A percentile compares a stretch with the other conserved stretches of the same genome.
phyloP scores from a whole-genome alignment of 75 land plant species.

The Cupressus sempervirens region DNA sequence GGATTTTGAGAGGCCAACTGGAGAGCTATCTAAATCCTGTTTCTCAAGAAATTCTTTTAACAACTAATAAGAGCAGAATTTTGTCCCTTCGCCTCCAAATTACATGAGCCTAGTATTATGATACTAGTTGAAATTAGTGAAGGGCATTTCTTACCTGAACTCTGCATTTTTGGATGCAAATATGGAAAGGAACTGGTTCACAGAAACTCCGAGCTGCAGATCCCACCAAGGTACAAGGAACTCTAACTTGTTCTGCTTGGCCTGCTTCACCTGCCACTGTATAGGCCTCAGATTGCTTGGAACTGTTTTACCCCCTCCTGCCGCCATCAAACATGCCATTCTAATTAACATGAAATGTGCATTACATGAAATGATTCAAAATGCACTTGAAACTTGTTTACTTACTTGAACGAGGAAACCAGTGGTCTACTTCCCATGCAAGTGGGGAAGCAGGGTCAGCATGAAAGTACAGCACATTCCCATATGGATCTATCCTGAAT shows the following conservation, averaged over 20 bases:
- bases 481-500: constrained; percentile 89
- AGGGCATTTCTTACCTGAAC: constrained; percentile 60
- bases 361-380: background rate
- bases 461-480: constrained; percentile 87
- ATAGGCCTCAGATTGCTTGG: constrained; percentile 74
- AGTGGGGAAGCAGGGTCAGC: constrained; percentile 95
- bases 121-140: background rate
- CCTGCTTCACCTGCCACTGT: constrained; percentile 77
- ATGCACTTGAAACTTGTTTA: background rate
- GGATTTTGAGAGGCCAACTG: background rate
- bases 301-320: constrained; percentile 92
- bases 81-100: background rate
- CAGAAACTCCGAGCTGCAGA: constrained; percentile 84
- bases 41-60: background rate
- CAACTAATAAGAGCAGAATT: background rate
- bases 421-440: constrained; percentile 96
- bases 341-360: background rate
- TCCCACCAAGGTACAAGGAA: constrained; percentile 99
- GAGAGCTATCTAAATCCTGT: background rate
- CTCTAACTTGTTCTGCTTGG: constrained; percentile 69
- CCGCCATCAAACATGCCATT: background rate
- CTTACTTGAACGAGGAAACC: constrained; percentile 94
- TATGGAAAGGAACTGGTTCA: constrained; percentile 84
- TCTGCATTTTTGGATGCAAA: constrained; percentile 82
- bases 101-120: background rate